Evolutionary conservation across 441 rosid species (phyloP), one percentile per base, ranked within the genome.

Genomic region (Pelargonium fulgidum): DNA sequence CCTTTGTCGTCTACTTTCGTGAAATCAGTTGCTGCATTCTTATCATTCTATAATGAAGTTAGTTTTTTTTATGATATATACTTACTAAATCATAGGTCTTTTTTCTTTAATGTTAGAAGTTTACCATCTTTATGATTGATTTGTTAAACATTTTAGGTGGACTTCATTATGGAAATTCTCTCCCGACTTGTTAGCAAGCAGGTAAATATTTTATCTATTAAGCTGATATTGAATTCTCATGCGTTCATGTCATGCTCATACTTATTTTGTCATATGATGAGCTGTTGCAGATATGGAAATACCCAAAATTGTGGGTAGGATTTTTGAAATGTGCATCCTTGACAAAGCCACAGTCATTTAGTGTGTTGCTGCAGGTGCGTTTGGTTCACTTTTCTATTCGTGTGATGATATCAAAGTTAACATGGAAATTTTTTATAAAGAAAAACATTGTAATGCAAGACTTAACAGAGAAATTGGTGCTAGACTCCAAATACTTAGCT

Each of bases 271-370:
- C 24, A 68, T 63, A 64, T 67, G 62, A 62, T 73, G 66, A 65
- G 42, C 44, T 78, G 45, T 76, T 74, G 77, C 88, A 95, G 99
- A 92, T 95, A 83, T 95, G 99, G 98, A 88, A 95, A 77, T 81
- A 87, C 72, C 98, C 99, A 17, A 95, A 95, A 80, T 80, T 95
- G 80, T 95, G 99, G 99, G 98, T 92, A 45, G 99, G 99, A 68
- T 95, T 91, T 80, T 82, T 95, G 86, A 92, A 89, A 81, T 95
- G 99, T 71, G 93, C 95, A 54, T 81, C 72, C 54, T 79, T 85
- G 87, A 87, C 91, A 50, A 91, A 89, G 87, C 98, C 99, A 72
- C 98, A 88, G 68, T 95, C 97, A 69, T 89, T 88, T 77, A 80
- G 85, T 62, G 93, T 95, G 81, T 82, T 95, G 82, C 92, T 95